Evolutionary conservation across 768 basidiomycete genomes (phyloP).

Genomic region (Chalciporus piperatus): DNA sequence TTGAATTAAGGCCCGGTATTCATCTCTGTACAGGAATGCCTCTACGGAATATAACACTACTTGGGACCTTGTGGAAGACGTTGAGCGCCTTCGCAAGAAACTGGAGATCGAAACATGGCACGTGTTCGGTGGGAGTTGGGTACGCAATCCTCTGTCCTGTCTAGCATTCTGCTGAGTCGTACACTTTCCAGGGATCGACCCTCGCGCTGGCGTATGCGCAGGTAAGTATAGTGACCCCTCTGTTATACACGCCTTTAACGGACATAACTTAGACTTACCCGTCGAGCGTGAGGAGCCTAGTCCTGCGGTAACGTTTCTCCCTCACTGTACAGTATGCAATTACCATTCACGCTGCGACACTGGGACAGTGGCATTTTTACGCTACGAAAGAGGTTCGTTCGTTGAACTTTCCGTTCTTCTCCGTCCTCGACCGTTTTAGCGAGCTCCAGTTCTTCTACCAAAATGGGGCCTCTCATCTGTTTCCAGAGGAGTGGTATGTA

Average conservation of each 20-base stretch:
- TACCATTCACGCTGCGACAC: background rate
- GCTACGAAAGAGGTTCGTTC: constrained; percentile 64
- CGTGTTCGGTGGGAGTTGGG: constrained; percentile 95
- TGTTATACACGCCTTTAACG: background rate
- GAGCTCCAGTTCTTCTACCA: constrained; percentile 95
- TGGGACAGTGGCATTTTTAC: constrained; percentile 79
- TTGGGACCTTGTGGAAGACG: constrained; percentile 89
- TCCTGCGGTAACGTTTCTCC: constrained; percentile 53
- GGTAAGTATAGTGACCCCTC: constrained; percentile 34
- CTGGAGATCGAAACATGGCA: constrained; percentile 85
- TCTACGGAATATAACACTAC: constrained; percentile 86
- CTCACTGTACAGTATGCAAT: background rate
- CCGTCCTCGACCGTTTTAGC: constrained; percentile 25
- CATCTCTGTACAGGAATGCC: constrained; percentile 50
- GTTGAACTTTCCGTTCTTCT: background rate
- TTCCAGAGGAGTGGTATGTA: constrained; percentile 82
- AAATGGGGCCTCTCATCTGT: constrained; percentile 75
- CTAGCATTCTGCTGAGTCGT: background rate
- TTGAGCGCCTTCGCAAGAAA: constrained; percentile 76
- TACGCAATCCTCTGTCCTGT: constrained; percentile 28
- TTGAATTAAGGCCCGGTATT: constrained; percentile 1
- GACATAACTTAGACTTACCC: constrained; percentile 60
- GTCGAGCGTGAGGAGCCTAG: constrained; percentile 72
- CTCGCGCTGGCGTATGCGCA: constrained; percentile 85
- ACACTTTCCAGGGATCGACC: constrained; percentile 66